phyloP scores from a whole-genome alignment of 2,329 filamentous ascomycete genomes.

The Fusarium napiforme region DNA sequence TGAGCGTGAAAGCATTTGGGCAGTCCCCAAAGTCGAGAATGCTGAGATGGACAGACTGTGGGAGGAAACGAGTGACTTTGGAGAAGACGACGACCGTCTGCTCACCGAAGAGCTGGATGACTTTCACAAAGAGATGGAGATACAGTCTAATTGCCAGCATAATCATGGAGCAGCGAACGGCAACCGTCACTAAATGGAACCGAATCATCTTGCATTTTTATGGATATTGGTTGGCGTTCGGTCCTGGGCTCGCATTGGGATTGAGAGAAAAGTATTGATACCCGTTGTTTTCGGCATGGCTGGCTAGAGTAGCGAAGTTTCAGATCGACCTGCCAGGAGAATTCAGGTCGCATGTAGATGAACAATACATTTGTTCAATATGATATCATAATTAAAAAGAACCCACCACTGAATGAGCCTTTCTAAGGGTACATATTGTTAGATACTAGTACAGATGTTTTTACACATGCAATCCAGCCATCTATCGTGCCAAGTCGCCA shows the following conservation, averaged over 20 bases:
- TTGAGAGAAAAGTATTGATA: conserved; percentile 45
- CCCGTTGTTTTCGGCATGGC: conserved; percentile 38
- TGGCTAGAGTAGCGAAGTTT: conserved; percentile 6
- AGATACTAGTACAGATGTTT: conserved; percentile 53
- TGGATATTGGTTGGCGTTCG: conserved; percentile 46
- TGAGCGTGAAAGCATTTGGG: conserved; percentile 92
- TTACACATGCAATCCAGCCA: conserved; percentile 54
- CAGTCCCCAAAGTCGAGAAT: conserved; percentile 71
- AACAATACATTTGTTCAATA: conserved; percentile 10
- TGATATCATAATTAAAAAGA: conserved; percentile 31
- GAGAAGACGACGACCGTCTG: conserved; percentile 84
- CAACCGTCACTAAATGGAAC: conserved; percentile 37
- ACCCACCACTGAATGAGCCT: conserved; percentile 28
- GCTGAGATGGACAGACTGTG: conserved; percentile 82
- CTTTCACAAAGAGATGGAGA: conserved; percentile 56
- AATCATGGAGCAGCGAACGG: conserved; percentile 47
- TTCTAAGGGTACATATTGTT: conserved; percentile 43
- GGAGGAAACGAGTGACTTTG: conserved; percentile 88
- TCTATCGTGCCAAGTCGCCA: conserved; percentile 48
- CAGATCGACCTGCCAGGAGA: conserved; percentile 1
- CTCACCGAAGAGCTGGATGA: conserved; percentile 77
- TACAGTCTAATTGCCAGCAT: conserved; percentile 54
- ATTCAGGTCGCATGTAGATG: not conserved
- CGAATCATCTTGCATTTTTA: not conserved
- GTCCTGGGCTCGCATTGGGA: conserved; percentile 18